Evolutionary conservation across 495 filamentous ascomycete genomes (phyloP).

Genomic region (Entonaema liquescens): DNA sequence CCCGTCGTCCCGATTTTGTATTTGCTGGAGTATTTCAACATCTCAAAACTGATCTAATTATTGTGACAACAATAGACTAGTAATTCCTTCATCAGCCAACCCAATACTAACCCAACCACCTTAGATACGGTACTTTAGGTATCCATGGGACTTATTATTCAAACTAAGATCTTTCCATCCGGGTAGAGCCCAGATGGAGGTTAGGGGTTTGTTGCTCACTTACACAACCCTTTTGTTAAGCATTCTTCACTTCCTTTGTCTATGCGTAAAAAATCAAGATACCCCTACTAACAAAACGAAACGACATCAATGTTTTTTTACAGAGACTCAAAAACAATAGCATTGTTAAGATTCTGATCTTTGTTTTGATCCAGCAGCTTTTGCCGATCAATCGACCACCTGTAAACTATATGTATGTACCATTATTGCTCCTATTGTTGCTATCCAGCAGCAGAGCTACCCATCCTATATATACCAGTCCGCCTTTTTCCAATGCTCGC

Average conservation of each 20-base stretch:
- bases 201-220: neutral
- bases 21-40: no score
- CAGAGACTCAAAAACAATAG: neutral
- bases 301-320: neutral
- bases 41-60: neutral
- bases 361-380: neutral
- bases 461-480: neutral
- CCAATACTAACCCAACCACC: neutral
- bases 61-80: neutral
- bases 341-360: neutral
- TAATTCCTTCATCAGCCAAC: neutral
- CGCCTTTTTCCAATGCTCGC: neutral
- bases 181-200: neutral
- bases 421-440: neutral
- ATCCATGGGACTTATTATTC: no score
- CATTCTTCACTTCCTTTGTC: neutral
- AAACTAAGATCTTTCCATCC: neutral
- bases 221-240: neutral
- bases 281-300: neutral
- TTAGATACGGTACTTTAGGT: no score
- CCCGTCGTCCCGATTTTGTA: neutral
- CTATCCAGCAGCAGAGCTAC: neutral
- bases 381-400: neutral
- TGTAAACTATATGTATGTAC: neutral
- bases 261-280: neutral